Base-by-base conservation (phyloP, 2,329 filamentous ascomycete species). In the Nothophoma quercina region DNA sequence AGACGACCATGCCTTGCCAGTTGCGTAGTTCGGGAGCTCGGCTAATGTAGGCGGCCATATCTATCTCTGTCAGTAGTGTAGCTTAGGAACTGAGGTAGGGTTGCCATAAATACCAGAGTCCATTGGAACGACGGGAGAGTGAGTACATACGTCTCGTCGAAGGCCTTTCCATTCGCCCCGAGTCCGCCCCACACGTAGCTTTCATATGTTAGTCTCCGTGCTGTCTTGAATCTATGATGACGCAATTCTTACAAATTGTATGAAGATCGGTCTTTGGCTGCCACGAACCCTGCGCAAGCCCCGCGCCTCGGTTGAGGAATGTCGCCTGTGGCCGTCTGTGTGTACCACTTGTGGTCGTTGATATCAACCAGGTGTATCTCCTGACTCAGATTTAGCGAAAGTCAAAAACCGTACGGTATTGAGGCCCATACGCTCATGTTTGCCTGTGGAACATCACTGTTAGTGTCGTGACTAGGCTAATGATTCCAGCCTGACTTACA, bases 141-240 rank as follows among this genome's bases (percentile, higher is more conserved):
- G 13, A 87, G 76, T 41, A 86, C 80, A 60, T 84, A 87, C 51
- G 85, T 75, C 68, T 87, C 84, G 59, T 85, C 82, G 59, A 78
- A 85, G n/a, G 83, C 83, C 9, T 77, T 71, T 0, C 75, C 77
- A 19, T 80, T 69, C 1, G 76, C 72, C 40, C 81, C 75, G 15
- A 77, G 72, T 9, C 85, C 85, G 39, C 84, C 85, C 62, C 85
- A 86, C 4, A 86, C 65, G 58, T 86, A 86, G 22, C 83, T 85
- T 43, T 12, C 32, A 28, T 60, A 9, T 15, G 57, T 39, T 18
- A 40, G 41, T 15, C 15, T 9, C 21, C 1, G 12, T n/a, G n/a
- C n/a, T n/a, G n/a, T n/a, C 5, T 15, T 22, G 8, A 0, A 6
- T 15, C 6, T 25, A 5, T 13, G 9, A 7, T 2, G n/a, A n/a